A percentile compares a stretch with the other conserved stretches of the same genome.
phyloP scores from a whole-genome alignment of 2,329 filamentous ascomycete species.

The Graphilbum fragrans region DNA sequence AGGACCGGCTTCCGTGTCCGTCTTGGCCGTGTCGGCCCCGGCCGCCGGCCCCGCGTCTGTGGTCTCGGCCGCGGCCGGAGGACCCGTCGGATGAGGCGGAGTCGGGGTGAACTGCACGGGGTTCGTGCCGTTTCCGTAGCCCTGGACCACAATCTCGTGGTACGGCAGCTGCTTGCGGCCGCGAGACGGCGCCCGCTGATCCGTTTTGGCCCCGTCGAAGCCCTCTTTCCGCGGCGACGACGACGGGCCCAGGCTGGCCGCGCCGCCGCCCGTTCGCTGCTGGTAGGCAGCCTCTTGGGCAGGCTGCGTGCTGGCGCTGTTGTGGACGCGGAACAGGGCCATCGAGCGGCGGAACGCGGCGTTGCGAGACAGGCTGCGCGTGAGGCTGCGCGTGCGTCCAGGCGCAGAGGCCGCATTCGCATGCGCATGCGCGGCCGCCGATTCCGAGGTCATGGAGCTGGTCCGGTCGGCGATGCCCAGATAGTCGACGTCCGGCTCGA shows the following conservation, averaged over 20 bases:
- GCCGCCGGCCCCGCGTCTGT: too few relatives aligned
- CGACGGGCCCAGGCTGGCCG: neutral
- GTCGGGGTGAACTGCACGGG: slow-evolving; percentile 1
- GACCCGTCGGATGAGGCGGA: too few relatives aligned
- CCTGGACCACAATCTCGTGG: slow-evolving; percentile 39
- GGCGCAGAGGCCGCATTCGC: neutral
- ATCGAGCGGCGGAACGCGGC: slow-evolving; percentile 20
- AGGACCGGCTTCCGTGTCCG: slow-evolving; percentile 4
- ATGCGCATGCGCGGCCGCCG: too few relatives aligned
- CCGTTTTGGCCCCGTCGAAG: neutral
- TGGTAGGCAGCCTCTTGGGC: neutral
- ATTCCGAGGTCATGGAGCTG: neutral
- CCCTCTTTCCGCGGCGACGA: neutral
- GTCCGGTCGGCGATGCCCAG: slow-evolving; percentile 29
- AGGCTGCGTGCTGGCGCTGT: neutral
- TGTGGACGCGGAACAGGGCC: slow-evolving; percentile 16
- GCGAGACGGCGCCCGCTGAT: neutral
- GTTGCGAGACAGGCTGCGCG: slow-evolving; percentile 18
- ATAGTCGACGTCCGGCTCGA: slow-evolving; percentile 46
- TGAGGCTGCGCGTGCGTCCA: slow-evolving; percentile 15
- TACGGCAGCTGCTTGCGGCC: slow-evolving; percentile 15
- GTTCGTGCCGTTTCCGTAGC: slow-evolving; percentile 42
- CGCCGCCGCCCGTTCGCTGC: neutral
- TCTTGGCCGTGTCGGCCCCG: slow-evolving; percentile 7
- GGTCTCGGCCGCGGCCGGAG: neutral